phyloP scores from a whole-genome alignment of 75 land plant species.

The Cunninghamia lanceolata region DNA sequence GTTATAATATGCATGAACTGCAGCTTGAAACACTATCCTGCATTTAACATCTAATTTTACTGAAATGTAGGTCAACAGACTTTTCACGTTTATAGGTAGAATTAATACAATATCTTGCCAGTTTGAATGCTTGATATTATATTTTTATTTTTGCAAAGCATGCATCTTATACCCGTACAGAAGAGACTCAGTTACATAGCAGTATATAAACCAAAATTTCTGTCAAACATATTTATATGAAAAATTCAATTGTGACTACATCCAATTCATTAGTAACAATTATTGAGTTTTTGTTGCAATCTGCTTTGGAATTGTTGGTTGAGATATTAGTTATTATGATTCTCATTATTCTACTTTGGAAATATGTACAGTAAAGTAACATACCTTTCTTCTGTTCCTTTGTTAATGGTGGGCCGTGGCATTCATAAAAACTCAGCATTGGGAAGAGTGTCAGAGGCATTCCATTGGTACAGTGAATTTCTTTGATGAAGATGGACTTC shows the following conservation, averaged over 20 bases:
- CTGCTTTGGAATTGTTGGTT: background rate
- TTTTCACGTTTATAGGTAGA: background rate
- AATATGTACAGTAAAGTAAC: background rate
- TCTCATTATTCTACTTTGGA: background rate
- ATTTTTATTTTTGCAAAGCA: background rate
- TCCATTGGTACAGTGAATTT: slow-evolving; percentile 69
- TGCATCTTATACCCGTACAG: background rate
- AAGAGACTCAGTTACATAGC: background rate
- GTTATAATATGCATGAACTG: background rate
- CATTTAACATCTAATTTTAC: background rate
- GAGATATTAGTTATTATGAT: background rate
- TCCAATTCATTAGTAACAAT: background rate
- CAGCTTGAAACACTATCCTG: background rate
- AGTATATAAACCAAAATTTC: background rate
- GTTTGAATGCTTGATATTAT: background rate
- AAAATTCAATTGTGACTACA: background rate
- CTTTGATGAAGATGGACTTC: slow-evolving; percentile 6
- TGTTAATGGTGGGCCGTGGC: background rate
- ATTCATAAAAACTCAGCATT: slow-evolving; percentile 52
- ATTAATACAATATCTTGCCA: background rate
- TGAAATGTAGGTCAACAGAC: background rate
- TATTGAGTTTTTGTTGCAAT: background rate
- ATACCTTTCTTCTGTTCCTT: background rate
- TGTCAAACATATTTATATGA: background rate
- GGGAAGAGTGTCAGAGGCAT: slow-evolving; percentile 72